A percentile compares a stretch with the other conserved stretches of the same genome.
phyloP scores from a whole-genome alignment of 106 monocot genomes.

The Amphibolis antarctica region DNA sequence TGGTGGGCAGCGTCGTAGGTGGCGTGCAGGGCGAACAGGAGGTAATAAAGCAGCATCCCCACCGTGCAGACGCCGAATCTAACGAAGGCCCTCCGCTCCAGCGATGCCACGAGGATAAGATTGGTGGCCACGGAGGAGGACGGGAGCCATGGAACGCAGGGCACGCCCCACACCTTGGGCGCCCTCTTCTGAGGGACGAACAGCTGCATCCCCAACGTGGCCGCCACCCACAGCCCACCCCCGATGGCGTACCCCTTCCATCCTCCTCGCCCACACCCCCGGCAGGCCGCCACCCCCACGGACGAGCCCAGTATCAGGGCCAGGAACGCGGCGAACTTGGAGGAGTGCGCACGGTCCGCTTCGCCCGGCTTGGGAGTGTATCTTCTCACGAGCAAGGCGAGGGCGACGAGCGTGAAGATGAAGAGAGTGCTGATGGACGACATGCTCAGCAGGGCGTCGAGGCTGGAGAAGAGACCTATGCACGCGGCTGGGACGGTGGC shows the following conservation, averaged over 20 bases:
- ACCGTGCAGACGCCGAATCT: conserved; percentile 54
- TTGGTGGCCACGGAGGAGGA: conserved; percentile 58
- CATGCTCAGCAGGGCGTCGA: conserved; percentile 1
- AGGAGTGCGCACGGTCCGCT: not conserved
- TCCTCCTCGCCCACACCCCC: conserved; percentile 26
- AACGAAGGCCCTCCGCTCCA: conserved; percentile 36
- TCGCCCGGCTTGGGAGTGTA: not conserved
- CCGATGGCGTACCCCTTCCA: conserved; percentile 55
- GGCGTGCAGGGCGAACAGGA: conserved; percentile 56
- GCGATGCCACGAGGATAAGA: conserved; percentile 70
- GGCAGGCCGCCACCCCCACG: conserved; percentile 35
- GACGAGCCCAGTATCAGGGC: conserved; percentile 28
- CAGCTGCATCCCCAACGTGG: conserved; percentile 34
- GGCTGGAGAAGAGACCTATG: conserved; percentile 14
- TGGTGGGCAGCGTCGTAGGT: conserved; percentile 56
- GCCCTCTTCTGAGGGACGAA: conserved; percentile 26
- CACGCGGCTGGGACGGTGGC: not conserved
- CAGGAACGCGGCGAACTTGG: conserved; percentile 5
- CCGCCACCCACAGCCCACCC: conserved; percentile 30
- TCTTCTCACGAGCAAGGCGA: conserved; percentile 9
- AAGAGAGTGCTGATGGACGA: conserved; percentile 6
- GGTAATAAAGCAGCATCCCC: conserved; percentile 59
- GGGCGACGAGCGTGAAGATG: conserved; percentile 9
- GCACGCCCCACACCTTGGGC: conserved; percentile 70
- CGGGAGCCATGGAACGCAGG: conserved; percentile 67